phyloP scores from a whole-genome alignment of 202 grass and related monocot genomes.

The Elaeis oleifera region DNA sequence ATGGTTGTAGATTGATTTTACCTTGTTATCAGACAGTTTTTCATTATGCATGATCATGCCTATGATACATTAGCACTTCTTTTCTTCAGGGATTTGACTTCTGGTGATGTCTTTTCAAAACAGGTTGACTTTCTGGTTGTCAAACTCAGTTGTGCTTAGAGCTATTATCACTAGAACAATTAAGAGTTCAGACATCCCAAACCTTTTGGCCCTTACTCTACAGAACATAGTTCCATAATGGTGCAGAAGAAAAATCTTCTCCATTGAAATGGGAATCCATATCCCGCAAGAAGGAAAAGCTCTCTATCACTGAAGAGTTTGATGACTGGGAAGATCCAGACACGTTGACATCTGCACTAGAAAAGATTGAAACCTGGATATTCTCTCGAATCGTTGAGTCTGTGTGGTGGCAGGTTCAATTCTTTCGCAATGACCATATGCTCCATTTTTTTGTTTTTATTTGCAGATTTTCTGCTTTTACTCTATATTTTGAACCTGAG shows the following conservation, averaged over 20 bases:
- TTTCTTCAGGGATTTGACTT: neutral
- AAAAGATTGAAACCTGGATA: conserved; percentile 92
- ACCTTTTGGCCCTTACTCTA: conserved; percentile 21
- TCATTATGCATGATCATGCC: neutral
- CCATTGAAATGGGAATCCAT: conserved; percentile 79
- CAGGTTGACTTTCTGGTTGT: conserved; percentile 96
- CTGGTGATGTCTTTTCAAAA: conserved; percentile 13
- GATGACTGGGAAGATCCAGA: conserved; percentile 75
- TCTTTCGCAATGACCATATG: conserved; percentile 10
- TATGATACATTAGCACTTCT: too few species aligned
- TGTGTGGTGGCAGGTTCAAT: conserved; percentile 93
- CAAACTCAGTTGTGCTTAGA: conserved; percentile 76
- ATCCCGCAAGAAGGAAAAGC: conserved; percentile 72
- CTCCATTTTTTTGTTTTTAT: neutral
- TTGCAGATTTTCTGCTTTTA: too few species aligned
- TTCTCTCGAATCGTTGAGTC: conserved; percentile 80
- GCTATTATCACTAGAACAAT: conserved; percentile 63
- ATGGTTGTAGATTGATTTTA: neutral
- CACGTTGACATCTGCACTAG: conserved; percentile 73
- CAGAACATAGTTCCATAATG: conserved; percentile 35
- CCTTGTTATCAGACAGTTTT: neutral
- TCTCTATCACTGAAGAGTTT: conserved; percentile 58
- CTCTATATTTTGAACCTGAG: neutral
- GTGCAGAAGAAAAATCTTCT: conserved; percentile 43
- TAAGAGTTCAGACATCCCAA: conserved; percentile 31